Evolutionary conservation across 129 eudicot species (phyloP), one percentile per base, ranked within the genome.

Genomic region (Arctium lappa): DNA sequence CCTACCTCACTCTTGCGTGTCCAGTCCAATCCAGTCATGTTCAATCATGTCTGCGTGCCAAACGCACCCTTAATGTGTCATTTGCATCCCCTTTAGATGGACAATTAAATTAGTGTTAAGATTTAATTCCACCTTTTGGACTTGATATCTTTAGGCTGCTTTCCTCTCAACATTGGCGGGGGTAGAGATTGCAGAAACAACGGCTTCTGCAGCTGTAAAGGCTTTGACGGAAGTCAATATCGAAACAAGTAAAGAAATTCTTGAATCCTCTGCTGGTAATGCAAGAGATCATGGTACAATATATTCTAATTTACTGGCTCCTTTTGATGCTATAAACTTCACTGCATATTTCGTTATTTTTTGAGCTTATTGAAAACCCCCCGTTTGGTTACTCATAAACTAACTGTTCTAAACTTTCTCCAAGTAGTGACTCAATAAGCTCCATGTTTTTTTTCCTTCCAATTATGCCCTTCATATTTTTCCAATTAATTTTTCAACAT

Each of bases 81-180:
- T 16, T 46, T 16, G 56, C 18, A 29, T 73, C 60, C 74, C 84
- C 44, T 82, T 66, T 75, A 75, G 30, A 66, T 75, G 10, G 22
- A 34, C 2, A 3, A 8, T 39, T n/a, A 39, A 40, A 39, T 78
- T 70, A 22, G 31, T 40, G 32, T 39, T 78, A 73, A 62, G 18
- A 33, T 72, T 77, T 77, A 12, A 50, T 78, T 63, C 77, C 27
- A 69, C 29, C 29, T 80, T 66, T 80, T 73, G 69, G 70, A 75
- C 42, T 40, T 68, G n/a, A 69, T 44, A 30, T 72, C 22, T 73
- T 74, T 88, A 95, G 98, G 99, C 94, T 73, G 97, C 98, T 79
- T 96, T 96, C 37, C 91, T 93, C 76, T 92, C 98, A 68, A 93
- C 95, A 31, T 81, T 96, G 89, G 97, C 87, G 73, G 99, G 99